Evolutionary conservation across 345 rosid species (phyloP).

Genomic region (Syzygium aqueum): DNA sequence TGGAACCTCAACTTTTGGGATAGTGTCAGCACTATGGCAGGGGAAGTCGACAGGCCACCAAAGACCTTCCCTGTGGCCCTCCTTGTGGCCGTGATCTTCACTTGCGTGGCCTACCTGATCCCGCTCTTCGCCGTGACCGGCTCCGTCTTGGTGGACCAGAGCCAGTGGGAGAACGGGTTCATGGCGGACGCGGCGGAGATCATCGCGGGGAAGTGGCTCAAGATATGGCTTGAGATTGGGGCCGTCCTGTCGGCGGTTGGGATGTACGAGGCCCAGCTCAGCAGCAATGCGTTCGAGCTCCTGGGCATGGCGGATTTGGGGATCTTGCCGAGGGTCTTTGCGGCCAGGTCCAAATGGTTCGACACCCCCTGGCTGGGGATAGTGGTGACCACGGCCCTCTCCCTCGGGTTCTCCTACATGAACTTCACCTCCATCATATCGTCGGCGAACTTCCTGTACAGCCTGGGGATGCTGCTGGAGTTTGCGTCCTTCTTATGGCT

Average conservation of each 20-base stretch:
- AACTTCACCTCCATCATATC: constrained; percentile 42
- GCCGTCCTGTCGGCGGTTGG: constrained; percentile 44
- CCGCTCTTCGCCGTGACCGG: constrained; percentile 74
- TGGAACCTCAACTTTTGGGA: constrained; percentile 97
- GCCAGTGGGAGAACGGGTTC: constrained; percentile 44
- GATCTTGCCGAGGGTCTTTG: constrained; percentile 42
- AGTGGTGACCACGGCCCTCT: constrained; percentile 30
- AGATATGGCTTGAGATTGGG: constrained; percentile 55
- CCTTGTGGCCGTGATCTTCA: constrained; percentile 56
- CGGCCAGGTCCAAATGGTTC: constrained; percentile 44
- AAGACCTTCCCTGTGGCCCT: constrained; percentile 62
- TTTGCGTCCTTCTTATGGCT: constrained; percentile 63
- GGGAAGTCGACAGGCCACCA: constrained; percentile 67
- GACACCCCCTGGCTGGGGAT: constrained; percentile 79
- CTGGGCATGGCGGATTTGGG: constrained; percentile 77
- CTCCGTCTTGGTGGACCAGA: constrained; percentile 31
- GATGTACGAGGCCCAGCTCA: constrained; percentile 50
- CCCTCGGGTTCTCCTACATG: constrained; percentile 45
- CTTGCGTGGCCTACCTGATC: constrained; percentile 64
- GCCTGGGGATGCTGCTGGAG: constrained; percentile 66
- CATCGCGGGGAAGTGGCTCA: constrained; percentile 58
- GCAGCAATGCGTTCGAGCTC: constrained; percentile 51
- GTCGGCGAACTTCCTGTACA: constrained; percentile 62
- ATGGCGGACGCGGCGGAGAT: constrained; percentile 54
- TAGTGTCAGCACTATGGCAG: constrained; percentile 73